Conservation (phyloP, 1,284 basidiomycete species). For the Quambalaria eucalypti region DNA sequence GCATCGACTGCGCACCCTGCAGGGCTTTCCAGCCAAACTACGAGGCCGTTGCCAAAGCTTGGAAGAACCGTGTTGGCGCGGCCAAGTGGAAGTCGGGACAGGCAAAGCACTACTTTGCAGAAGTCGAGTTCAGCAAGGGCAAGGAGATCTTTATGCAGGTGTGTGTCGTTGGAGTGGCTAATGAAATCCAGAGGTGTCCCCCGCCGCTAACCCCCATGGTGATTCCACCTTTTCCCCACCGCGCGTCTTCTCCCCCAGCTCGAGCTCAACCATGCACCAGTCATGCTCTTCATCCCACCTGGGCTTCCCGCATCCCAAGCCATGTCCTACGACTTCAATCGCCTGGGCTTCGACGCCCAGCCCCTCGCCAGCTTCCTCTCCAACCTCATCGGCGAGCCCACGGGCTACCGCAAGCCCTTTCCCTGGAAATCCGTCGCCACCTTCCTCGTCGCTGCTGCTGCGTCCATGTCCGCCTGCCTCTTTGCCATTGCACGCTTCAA, state of each 20-base stretch:
- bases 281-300: slow-evolving; percentile 26
- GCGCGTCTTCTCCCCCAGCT: slow-evolving; percentile 14
- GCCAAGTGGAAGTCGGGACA: slow-evolving; percentile 3
- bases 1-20: slow-evolving; percentile 31
- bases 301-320: slow-evolving; percentile 13
- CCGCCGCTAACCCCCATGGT: not conserved
- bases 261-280: slow-evolving; percentile 29
- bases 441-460: slow-evolving; percentile 6
- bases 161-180: not conserved
- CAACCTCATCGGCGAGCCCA: slow-evolving; percentile 9
- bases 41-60: slow-evolving; percentile 21
- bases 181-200: not conserved
- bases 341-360: slow-evolving; percentile 18
- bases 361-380: slow-evolving; percentile 19
- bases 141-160: slow-evolving; percentile 20
- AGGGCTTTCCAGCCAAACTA: slow-evolving; percentile 29
- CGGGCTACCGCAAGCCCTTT: slow-evolving; percentile 27
- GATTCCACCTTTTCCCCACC: not conserved
- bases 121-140: slow-evolving; percentile 25
- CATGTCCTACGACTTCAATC: slow-evolving; percentile 29
- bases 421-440: slow-evolving; percentile 11
- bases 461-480: slow-evolving; percentile 1
- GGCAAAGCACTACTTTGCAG: slow-evolving; percentile 23
- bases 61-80: slow-evolving; percentile 12
- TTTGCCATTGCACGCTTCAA: slow-evolving; percentile 4